Base-by-base conservation (phyloP, 1,139 yeast species). In the Zygoascus meyerae region DNA sequence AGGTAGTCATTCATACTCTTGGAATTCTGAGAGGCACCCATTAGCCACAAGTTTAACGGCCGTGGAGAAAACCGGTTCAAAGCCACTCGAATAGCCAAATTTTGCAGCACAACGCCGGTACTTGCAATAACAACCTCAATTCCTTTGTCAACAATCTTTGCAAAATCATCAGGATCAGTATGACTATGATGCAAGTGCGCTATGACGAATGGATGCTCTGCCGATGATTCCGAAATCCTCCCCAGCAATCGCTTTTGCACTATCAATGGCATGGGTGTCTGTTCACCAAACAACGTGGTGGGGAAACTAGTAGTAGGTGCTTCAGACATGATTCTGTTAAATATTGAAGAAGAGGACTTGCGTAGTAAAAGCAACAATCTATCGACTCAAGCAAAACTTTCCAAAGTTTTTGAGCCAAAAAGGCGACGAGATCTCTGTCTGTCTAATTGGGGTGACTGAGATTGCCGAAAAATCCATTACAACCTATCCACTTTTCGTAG, bases 81-180 rank as follows among this genome's bases (percentile, higher is more conserved):
- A 5, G 60, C 50, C 26, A 47, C 43, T 33, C 61, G 47, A 1
- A 54, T 55, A 3, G 59, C 59, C 42, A 57, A 42, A 49, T 56
- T 57, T 44, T 57, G 61, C 17, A 57, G 49, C 4, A 54, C 51
- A 11, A 57, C 52, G 1, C 60, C 60, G 9, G 57, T 50, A 39
- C 50, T 50, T 26, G 48, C 47, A n/a, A 57, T 35, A 35, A 57
- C 46, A 10, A 56, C 54, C 28, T 50, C 48, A 1, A 55, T 55
- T 0, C 58, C 59, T 7, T 42, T 37, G 14, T 45, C 43, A 14
- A 49, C 54, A 38, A 55, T 51, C 36, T 50, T 46, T 12, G 54
- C 44, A 43, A 56, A 57, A 34, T 57, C 61, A 14, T 50, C 48
- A 11, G 59, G 55, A n/a, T 56, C 61, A n/a, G 60, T 57, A 46